Conservation (phyloP, 2,329 filamentous ascomycete species). For the Zasmidium angulare region DNA sequence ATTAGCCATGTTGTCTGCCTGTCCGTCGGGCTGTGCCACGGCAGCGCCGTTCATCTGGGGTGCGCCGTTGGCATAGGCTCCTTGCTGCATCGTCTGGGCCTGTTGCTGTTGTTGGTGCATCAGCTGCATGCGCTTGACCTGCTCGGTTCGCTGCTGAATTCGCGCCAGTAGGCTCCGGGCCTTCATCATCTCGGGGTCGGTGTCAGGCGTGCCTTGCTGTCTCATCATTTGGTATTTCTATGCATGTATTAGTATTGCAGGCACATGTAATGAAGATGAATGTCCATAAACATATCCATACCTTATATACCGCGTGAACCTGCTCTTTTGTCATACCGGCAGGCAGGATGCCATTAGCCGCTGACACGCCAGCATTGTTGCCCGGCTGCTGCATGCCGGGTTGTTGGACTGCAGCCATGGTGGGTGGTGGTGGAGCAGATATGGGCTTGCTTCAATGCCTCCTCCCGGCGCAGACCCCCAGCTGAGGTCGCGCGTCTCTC, state of each 20-base stretch:
- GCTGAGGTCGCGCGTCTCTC: conserved; percentile 21
- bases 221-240: conserved; percentile 92
- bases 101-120: conserved; percentile 34
- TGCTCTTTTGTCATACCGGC: conserved; percentile 70
- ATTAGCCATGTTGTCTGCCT: conserved; percentile 19
- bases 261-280: background rate
- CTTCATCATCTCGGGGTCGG: conserved; percentile 86
- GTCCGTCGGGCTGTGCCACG: conserved; percentile 35
- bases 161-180: conserved; percentile 71
- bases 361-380: conserved; percentile 15
- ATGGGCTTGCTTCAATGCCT: conserved; percentile 9
- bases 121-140: conserved; percentile 52
- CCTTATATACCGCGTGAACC: conserved; percentile 71
- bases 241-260: conserved; percentile 13
- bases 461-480: conserved; percentile 14
- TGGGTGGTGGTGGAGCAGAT: conserved; percentile 14
- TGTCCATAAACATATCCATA: conserved; percentile 41
- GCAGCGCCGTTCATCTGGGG: conserved; percentile 50
- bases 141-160: conserved; percentile 55
- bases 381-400: conserved; percentile 27
- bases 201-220: conserved; percentile 73
- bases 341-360: conserved; percentile 26
- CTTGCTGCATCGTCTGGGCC: conserved; percentile 46
- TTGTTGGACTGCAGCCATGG: conserved; percentile 32
- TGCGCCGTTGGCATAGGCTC: conserved; percentile 50